Evolutionary conservation across 495 filamentous ascomycete genomes (phyloP), one percentile per base, ranked within the genome.

Genomic region (Glonium stellatum): DNA sequence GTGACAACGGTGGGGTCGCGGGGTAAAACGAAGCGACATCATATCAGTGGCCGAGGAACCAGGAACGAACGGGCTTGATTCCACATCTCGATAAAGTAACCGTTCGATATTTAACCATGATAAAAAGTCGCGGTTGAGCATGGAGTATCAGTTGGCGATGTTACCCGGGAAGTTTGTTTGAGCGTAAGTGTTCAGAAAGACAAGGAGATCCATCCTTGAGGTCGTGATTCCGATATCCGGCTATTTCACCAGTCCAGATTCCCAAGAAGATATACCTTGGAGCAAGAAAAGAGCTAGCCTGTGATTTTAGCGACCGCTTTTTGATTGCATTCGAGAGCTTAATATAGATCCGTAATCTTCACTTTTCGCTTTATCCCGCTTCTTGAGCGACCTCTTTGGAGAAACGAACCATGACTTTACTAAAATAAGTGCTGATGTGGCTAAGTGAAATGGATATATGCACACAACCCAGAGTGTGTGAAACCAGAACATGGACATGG

Each of bases 271-370:
- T 3, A 31, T 31, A 31, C 6, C 27, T 6, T 3, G 15, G 23
- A 18, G 37, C 2, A 35, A 39, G 13, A 8, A 48, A 41, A 8
- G 47, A 31, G 42, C n/a, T 19, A 34, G 18, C 31, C 35, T 48
- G 31, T 56, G 31, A 13, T 8, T n/a, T 55, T 31, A 66, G 53
- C 48, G 54, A 18, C 49, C 60, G 37, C 49, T 63, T 51, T 54
- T 63, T 25, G 64, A 67, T 21, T 67, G 64, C 42, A 60, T 57
- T 41, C 51, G 58, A 56, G 64, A 57, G 8, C 55, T 54, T 36
- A 56, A 15, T 31, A 60, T 46, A 8, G 64, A 63, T 21, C 41
- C 35, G 46, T 57, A 23, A 10, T 59, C 55, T 21, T 55, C 52
- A 18, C 57, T 34, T 35, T 52, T 57, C 25, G 31, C 47, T 57